Base-by-base conservation (phyloP, 176 grass and related monocot species). In the Dendrocalamus sinicus region DNA sequence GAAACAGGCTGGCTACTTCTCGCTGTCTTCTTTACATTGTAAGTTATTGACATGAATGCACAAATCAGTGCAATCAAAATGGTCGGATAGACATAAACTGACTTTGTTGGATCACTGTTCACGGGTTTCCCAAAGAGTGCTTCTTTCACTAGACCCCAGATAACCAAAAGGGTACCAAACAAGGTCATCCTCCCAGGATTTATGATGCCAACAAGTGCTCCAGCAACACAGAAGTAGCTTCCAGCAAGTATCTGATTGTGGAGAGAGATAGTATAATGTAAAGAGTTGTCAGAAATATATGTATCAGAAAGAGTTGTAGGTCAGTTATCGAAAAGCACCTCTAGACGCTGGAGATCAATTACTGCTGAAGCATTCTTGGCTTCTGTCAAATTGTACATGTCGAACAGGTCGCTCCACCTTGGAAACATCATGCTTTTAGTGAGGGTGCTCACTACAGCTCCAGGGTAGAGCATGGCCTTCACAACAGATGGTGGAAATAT, bases 91-190 rank as follows among this genome's bases (percentile, higher is more conserved):
- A 98, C 88, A 98, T 95, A 89, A 82, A 95, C 78, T 87, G 89
- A 83, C 45, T 90, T 76, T 67, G 79, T 72, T 1, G 84, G 81
- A 89, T 95, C 86, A 0, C 81, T 86, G 85, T 89, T 89, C 39
- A 39, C 53, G 41, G 91, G 88, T 58, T 95, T 98, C 57, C 88
- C 86, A 64, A 98, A 92, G 20, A 98, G 68, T 5, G 88, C 89
- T 83, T 98, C 91, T 75, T 98, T 98, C 70, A 95, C 91, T 16
- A 98, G 91, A 75, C 96, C 96, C 96, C 96, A 98, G 70, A 92
- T 87, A 50, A 98, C 84, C 54, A 98, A 83, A 76, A 98, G 88
- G 12, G 90, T 92, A 13, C 96, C 96, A 55, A 98, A 95, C 81
- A 98, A 92, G 82, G 91, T 95, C 96, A 98, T 98, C 86, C 96